Evolutionary conservation across 345 rosid species (phyloP).

Genomic region (Gossypium longicalyx): DNA sequence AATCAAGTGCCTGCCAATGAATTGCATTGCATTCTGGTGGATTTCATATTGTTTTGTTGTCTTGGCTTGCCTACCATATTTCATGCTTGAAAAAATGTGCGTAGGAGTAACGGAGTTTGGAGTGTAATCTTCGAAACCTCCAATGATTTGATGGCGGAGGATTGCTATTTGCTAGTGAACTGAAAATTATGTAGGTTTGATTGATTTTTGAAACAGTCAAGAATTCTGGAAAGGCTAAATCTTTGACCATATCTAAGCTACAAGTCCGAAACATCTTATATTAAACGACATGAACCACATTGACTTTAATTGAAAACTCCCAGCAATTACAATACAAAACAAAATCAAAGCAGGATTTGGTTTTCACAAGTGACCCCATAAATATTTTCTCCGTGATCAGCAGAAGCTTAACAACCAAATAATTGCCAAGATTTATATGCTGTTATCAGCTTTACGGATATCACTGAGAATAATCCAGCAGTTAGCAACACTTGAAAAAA

Average conservation of each 20-base stretch:
- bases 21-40: neutral
- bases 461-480: neutral
- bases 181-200: neutral
- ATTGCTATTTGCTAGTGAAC: neutral
- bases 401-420: conserved; percentile 9
- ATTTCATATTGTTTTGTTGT: neutral
- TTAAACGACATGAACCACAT: neutral
- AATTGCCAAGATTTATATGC: conserved; percentile 17
- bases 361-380: neutral
- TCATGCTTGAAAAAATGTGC: neutral
- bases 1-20: neutral
- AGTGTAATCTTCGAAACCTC: neutral
- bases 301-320: neutral
- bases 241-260: neutral
- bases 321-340: neutral
- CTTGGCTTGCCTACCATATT: neutral
- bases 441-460: conserved; percentile 6
- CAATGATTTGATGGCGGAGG: neutral
- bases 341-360: neutral
- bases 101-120: neutral
- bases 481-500: neutral
- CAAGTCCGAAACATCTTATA: neutral
- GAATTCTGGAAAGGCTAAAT: neutral
- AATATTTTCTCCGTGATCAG: conserved; percentile 7
- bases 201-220: neutral